Conservation (phyloP, 1,284 basidiomycete genomes). For the Puccinia hordei region DNA sequence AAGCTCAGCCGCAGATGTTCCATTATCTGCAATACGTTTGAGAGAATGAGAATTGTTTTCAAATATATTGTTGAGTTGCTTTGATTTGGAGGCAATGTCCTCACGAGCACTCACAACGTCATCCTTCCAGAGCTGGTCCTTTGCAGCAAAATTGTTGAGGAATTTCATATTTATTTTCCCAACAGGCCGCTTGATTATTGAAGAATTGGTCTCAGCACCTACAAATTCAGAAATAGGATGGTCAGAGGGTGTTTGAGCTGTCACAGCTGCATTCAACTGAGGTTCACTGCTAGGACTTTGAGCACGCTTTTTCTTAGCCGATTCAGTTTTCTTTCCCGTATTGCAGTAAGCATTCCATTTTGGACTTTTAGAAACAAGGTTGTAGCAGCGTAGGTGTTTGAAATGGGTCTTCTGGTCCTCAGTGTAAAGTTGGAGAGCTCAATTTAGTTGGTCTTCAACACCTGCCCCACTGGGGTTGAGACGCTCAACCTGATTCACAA, state of each 20-base stretch:
- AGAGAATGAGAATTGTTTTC: no score
- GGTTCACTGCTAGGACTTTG: background rate
- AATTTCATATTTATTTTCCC: background rate
- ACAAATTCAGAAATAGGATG: background rate
- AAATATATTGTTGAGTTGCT: no score
- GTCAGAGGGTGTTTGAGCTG: background rate
- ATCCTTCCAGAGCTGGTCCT: background rate
- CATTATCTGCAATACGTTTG: no score
- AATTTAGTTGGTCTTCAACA: background rate
- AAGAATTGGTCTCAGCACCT: background rate
- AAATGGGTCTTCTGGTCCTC: no score
- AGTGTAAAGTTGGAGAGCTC: no score
- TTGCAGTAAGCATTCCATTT: no score
- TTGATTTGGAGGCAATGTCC: no score
- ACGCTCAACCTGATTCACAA: background rate
- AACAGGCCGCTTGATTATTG: background rate
- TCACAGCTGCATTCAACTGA: background rate
- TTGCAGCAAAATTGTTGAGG: background rate
- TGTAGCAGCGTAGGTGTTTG: no score
- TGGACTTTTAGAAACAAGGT: no score
- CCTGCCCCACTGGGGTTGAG: background rate
- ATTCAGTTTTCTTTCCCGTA: no score
- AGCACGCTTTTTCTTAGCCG: no score
- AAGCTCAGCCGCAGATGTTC: no score
- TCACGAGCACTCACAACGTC: background rate